phyloP scores from a whole-genome alignment of 2,329 filamentous ascomycete genomes.

The Cytospora chrysosperma region DNA sequence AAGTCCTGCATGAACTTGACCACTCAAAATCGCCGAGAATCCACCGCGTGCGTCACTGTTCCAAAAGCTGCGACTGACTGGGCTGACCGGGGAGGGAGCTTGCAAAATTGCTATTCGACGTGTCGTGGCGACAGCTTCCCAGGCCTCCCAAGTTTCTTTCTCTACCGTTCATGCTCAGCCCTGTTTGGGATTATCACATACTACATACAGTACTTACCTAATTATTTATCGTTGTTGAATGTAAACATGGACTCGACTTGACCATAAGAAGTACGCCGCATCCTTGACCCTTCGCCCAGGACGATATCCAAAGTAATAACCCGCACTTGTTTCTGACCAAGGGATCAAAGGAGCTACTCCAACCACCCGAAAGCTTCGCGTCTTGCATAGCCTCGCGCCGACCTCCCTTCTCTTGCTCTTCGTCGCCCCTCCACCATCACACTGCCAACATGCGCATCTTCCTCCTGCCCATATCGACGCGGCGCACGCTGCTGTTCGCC shows the following conservation, averaged over 20 bases:
- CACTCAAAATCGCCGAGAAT: slow-evolving; percentile 4
- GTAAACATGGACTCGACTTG: not conserved
- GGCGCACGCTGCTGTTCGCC: slow-evolving; percentile 88
- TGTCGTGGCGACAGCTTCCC: slow-evolving; percentile 18
- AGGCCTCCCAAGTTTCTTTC: slow-evolving; percentile 12
- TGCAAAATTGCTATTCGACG: not conserved
- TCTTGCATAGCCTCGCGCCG: not conserved
- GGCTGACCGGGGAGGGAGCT: slow-evolving; percentile 14
- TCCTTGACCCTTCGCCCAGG: not conserved
- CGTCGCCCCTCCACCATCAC: not conserved
- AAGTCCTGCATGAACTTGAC: not conserved
- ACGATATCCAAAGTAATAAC: not conserved
- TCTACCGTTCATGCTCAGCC: not conserved
- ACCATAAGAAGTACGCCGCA: not conserved
- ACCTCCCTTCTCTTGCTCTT: not conserved
- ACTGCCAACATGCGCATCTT: slow-evolving; percentile 76
- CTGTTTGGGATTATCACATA: not conserved
- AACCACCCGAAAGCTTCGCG: not conserved
- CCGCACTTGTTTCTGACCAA: not conserved
- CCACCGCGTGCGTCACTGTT: slow-evolving; percentile 19
- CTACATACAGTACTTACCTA: too few relatives aligned
- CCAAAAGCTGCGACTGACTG: not conserved
- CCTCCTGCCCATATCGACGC: slow-evolving; percentile 88
- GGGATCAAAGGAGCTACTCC: not conserved
- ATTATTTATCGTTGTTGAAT: not conserved